phyloP scores from a whole-genome alignment of 352 stramenopile species.

The Pythium insidiosum region DNA sequence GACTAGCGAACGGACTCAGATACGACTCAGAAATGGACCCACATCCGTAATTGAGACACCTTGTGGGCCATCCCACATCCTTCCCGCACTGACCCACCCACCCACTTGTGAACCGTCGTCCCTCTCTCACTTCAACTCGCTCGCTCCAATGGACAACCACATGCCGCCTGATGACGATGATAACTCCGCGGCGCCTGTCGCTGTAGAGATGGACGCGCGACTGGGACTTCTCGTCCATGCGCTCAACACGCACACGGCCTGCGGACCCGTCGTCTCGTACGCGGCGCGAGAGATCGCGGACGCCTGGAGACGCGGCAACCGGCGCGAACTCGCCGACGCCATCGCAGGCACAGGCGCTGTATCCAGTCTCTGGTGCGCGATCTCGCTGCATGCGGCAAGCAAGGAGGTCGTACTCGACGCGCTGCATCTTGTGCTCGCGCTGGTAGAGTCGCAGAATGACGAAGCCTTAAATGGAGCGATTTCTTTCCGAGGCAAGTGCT shows the following conservation, averaged over 20 bases:
- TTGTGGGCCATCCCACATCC: no score
- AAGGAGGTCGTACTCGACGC: constrained; percentile 6
- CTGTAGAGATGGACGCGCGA: constrained; percentile 11
- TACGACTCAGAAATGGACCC: no score
- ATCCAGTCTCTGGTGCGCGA: no score
- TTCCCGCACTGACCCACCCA: no score
- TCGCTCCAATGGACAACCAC: no score
- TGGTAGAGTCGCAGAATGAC: background rate
- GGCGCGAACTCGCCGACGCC: no score
- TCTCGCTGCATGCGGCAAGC: no score
- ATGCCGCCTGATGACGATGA: background rate
- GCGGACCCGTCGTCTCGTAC: constrained; percentile 19
- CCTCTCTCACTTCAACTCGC: no score
- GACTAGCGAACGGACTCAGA: constrained; percentile 46
- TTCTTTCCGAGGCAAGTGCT: no score
- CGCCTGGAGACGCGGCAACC: constrained; percentile 8
- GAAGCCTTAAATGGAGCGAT: no score
- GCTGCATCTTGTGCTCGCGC: constrained; percentile 1
- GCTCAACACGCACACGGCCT: constrained; percentile 21
- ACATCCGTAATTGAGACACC: background rate
- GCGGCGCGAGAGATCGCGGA: constrained; percentile 18
- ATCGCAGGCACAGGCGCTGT: no score
- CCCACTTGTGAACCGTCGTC: no score
- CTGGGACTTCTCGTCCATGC: constrained; percentile 20
- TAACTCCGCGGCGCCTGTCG: background rate